These are phyloP conservation scores for Ustilago bromivora DNA, from an alignment of 1,284 basidiomycete genomes.

Conservation along the genomic window DNA sequence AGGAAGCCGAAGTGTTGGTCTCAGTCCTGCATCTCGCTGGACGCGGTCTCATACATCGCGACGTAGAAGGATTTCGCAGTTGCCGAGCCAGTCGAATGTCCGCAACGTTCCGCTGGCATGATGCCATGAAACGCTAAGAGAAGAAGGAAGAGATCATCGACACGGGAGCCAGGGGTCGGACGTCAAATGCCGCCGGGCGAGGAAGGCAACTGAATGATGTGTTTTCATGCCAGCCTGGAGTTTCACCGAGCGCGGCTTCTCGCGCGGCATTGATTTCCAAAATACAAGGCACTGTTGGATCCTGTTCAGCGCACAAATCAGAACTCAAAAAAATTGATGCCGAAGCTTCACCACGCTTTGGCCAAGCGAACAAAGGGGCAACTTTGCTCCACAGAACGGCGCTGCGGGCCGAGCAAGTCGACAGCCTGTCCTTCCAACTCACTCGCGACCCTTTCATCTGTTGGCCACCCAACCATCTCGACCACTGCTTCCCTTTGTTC, in stretches of 20 bases:
- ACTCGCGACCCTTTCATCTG: not conserved
- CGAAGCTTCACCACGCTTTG: not conserved
- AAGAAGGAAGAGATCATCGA: too few relatives aligned
- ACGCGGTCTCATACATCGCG: not conserved
- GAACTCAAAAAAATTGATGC: not conserved
- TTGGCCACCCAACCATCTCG: too few relatives aligned
- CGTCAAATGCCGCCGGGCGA: conserved; percentile 3
- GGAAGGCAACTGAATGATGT: not conserved
- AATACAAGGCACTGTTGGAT: not conserved
- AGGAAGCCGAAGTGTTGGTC: conserved; percentile 1
- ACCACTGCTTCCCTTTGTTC: conserved; percentile 8
- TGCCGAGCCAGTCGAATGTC: not conserved
- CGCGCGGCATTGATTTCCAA: not conserved
- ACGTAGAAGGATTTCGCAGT: not conserved
- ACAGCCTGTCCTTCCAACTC: conserved; percentile 7
- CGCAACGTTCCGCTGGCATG: not conserved
- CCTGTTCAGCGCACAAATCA: not conserved
- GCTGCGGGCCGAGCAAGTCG: not conserved
- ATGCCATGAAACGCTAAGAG: not conserved
- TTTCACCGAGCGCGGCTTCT: not conserved
- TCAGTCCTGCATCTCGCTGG: not conserved
- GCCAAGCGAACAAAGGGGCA: not conserved
- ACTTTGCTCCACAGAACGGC: not conserved
- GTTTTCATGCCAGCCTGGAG: not conserved
- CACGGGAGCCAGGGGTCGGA: not conserved